phyloP scores from a whole-genome alignment of 2,329 filamentous ascomycete species.

The Calonectria hongkongensis region DNA sequence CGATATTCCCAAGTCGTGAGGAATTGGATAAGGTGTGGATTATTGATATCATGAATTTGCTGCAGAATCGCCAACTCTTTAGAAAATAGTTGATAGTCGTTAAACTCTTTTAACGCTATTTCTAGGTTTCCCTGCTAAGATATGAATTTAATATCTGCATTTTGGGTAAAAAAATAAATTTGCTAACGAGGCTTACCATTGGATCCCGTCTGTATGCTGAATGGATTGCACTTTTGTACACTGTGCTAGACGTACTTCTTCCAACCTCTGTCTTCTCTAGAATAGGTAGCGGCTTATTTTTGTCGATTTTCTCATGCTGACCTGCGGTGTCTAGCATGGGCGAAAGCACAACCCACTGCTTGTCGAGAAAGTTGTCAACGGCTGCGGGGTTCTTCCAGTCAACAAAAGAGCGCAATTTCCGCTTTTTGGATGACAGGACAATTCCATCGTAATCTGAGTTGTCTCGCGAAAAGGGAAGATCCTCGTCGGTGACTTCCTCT shows the following conservation, averaged over 20 bases:
- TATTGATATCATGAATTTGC: slow-evolving; percentile 21
- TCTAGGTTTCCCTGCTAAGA: neutral
- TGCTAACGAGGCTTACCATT: neutral
- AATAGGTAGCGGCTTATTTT: slow-evolving; percentile 32
- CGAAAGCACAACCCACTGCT: slow-evolving; percentile 44
- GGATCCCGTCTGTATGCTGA: slow-evolving; percentile 26
- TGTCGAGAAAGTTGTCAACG: slow-evolving; percentile 34
- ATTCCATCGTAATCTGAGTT: neutral
- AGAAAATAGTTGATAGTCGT: neutral
- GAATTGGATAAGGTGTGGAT: slow-evolving; percentile 39
- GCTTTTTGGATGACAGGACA: slow-evolving; percentile 24
- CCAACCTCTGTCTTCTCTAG: neutral
- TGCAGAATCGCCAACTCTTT: slow-evolving; percentile 36
- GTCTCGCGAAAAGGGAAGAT: slow-evolving; percentile 40
- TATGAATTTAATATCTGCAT: neutral
- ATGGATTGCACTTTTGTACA: slow-evolving; percentile 36
- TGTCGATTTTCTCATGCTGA: slow-evolving; percentile 11
- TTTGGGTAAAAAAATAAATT: fast-evolving
- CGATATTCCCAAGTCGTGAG: slow-evolving; percentile 39
- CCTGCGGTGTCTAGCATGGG: slow-evolving; percentile 35
- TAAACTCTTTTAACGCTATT: slow-evolving; percentile 44
- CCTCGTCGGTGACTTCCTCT: slow-evolving; percentile 35
- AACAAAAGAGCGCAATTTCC: slow-evolving; percentile 22
- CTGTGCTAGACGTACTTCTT: slow-evolving; percentile 6
- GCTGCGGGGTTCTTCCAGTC: slow-evolving; percentile 16